Base-by-base conservation (phyloP, 345 rosid genomes). In the Tarenaya hassleriana region DNA sequence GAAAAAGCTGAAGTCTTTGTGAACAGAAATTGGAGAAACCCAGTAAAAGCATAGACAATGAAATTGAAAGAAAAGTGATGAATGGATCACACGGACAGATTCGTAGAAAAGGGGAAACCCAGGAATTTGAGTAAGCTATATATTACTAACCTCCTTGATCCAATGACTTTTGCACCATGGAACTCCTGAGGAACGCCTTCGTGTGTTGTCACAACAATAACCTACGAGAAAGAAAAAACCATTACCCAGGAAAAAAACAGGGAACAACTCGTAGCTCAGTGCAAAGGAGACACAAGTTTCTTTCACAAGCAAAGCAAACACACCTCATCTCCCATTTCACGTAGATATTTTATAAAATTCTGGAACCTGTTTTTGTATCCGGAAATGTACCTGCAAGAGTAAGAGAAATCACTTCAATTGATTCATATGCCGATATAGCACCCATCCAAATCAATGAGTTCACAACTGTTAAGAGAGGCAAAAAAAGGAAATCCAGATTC, bases 271-370 rank as follows among this genome's bases (percentile, higher is more conserved):
- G n/a, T n/a, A n/a, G n/a, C n/a, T n/a, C n/a, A n/a, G n/a, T n/a
- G n/a, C n/a, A 10, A 37, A 13, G n/a, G 8, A n/a, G n/a, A n/a
- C 8, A 10, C 8, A 37, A 13, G 31, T 7, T 8, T 34, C 7
- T 57, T 19, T 37, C 55, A 52, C 18, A 43, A 13, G 8, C 14
- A 18, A 16, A 47, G 14, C n/a, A 9, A n/a, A n/a, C n/a, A n/a
- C 72, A 85, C 98, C 95, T 92, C 98, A 66, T 92, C 98, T 40
- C 97, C 98, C 95, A 88, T 81, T 78, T 92, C 98, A 17, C 97
- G 79, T 41, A 92, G 76, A 63, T 83, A 83, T 64, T 66, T 88
- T 53, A 92, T 92, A 56, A 92, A 92, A 65, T 92, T 92, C 78
- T 92, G 98, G 79, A 88, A 92, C 42, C 98, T 80, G 64, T 92